Evolutionary conservation across 2,329 filamentous ascomycete genomes (phyloP).

Genomic region (Calonectria ilicicola): DNA sequence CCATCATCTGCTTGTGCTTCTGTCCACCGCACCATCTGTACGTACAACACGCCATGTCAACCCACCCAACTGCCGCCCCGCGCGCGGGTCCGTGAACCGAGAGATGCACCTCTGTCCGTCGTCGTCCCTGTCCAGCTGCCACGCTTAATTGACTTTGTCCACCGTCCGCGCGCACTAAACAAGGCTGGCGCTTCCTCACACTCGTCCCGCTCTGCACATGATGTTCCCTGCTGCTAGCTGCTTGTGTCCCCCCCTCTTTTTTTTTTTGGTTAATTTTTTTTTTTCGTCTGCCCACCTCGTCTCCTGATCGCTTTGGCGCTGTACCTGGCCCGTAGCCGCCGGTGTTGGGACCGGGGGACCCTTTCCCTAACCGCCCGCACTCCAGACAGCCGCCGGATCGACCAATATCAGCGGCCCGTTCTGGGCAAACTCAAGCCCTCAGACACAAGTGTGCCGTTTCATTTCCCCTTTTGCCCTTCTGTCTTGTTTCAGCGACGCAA

Average conservation of each 20-base stretch:
- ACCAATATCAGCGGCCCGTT: conserved; percentile 65
- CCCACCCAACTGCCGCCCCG: neutral
- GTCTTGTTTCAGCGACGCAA: conserved; percentile 46
- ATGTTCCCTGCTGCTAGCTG: neutral
- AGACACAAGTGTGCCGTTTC: conserved; percentile 67
- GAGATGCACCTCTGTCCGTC: neutral
- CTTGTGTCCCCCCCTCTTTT: neutral
- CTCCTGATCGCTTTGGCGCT: neutral
- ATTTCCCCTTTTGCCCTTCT: conserved; percentile 49
- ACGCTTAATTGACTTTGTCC: neutral
- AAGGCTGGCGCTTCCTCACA: conserved; percentile 42
- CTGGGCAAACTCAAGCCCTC: conserved; percentile 53
- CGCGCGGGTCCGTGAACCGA: neutral
- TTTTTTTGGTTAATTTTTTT: neutral
- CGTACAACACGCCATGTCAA: conserved; percentile 1
- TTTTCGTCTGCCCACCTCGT: conserved; percentile 8
- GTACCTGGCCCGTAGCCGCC: conserved; percentile 37
- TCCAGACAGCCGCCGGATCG: conserved; percentile 60
- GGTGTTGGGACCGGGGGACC: conserved; percentile 8
- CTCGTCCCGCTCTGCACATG: conserved; percentile 25
- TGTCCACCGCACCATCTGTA: neutral
- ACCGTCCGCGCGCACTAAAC: conserved; percentile 10
- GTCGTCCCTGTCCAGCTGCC: neutral
- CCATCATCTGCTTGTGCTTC: neutral
- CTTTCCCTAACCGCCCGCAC: conserved; percentile 40